Evolutionary conservation across 2,329 filamentous ascomycete species (phyloP).

Genomic region (Curvularia spicifera): DNA sequence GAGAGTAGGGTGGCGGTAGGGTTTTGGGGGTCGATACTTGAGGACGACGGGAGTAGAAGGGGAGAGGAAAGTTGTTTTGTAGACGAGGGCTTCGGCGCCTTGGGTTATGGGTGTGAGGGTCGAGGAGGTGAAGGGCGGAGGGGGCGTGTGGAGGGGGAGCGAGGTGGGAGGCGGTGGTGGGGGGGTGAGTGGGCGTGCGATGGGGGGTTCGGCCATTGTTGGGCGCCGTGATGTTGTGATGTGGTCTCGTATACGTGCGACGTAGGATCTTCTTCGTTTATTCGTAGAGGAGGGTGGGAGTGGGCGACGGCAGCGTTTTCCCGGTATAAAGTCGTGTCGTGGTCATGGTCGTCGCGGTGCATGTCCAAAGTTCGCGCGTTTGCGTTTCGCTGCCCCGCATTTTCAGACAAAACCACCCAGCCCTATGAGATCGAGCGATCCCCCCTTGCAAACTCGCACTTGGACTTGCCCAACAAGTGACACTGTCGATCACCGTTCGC

Average conservation of each 20-base stretch:
- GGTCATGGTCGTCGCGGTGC: too few relatives aligned
- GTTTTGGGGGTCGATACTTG: slow-evolving; percentile 89
- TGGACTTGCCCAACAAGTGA: slow-evolving; percentile 19
- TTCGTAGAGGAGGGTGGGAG: not conserved
- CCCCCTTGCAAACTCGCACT: not conserved
- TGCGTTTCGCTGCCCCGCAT: too few relatives aligned
- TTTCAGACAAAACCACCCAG: too few relatives aligned
- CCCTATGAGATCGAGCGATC: too few relatives aligned
- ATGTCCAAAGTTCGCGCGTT: too few relatives aligned
- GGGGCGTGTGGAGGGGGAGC: slow-evolving; percentile 38
- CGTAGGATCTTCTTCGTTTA: not conserved
- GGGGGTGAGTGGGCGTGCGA: slow-evolving; percentile 26
- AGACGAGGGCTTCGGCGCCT: slow-evolving; percentile 94
- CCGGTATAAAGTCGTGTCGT: too few relatives aligned
- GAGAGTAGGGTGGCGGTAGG: slow-evolving; percentile 88
- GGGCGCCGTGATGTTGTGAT: too few relatives aligned
- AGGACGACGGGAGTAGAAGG: slow-evolving; percentile 74
- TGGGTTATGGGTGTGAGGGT: slow-evolving; percentile 79
- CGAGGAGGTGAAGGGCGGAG: slow-evolving; percentile 54
- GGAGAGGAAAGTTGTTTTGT: slow-evolving; percentile 80
- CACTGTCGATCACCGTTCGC: slow-evolving; percentile 21
- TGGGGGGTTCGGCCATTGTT: slow-evolving; percentile 29
- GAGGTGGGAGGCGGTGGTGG: slow-evolving; percentile 28
- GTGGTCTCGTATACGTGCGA: too few relatives aligned
- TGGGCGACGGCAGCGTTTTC: too few relatives aligned